phyloP scores from a whole-genome alignment of 2,329 filamentous ascomycete species.

The Cladosporium halotolerans region DNA sequence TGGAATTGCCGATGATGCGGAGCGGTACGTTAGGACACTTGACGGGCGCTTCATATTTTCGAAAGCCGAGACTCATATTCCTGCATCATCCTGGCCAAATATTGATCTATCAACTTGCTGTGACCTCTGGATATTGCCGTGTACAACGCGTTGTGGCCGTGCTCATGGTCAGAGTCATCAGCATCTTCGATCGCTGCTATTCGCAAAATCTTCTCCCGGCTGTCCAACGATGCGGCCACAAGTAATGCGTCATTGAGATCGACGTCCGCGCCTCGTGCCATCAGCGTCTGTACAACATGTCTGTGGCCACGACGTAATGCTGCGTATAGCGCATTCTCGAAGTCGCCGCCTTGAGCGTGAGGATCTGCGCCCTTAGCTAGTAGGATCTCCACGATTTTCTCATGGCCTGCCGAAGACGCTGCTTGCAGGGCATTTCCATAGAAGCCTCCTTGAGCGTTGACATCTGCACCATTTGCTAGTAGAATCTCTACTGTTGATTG shows the following conservation, averaged over 20 bases:
- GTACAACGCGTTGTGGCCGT: not conserved
- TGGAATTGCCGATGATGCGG: too few species aligned
- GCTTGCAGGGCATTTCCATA: conserved; percentile 18
- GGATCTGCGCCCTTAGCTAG: conserved; percentile 15
- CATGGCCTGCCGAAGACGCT: conserved; percentile 19
- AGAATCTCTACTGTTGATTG: too few species aligned
- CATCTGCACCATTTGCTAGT: not conserved
- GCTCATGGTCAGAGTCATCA: too few species aligned
- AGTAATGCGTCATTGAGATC: not conserved
- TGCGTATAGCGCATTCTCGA: conserved; percentile 12
- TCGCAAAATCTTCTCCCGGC: not conserved
- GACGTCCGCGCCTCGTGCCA: conserved; percentile 15
- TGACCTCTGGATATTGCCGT: not conserved
- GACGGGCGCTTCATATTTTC: too few species aligned
- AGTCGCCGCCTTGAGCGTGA: conserved; percentile 13
- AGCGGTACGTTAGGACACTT: too few species aligned
- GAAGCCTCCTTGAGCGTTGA: conserved; percentile 2
- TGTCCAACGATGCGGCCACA: not conserved
- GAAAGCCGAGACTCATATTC: too few species aligned
- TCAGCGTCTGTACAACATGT: conserved; percentile 12
- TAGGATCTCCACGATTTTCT: conserved; percentile 19
- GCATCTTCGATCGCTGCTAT: not conserved
- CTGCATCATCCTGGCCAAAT: too few species aligned
- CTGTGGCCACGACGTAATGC: conserved; percentile 10
- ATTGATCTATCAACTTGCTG: not conserved